Conservation (phyloP, 164 flowering plant genomes). For the Litsea cubeba region DNA sequence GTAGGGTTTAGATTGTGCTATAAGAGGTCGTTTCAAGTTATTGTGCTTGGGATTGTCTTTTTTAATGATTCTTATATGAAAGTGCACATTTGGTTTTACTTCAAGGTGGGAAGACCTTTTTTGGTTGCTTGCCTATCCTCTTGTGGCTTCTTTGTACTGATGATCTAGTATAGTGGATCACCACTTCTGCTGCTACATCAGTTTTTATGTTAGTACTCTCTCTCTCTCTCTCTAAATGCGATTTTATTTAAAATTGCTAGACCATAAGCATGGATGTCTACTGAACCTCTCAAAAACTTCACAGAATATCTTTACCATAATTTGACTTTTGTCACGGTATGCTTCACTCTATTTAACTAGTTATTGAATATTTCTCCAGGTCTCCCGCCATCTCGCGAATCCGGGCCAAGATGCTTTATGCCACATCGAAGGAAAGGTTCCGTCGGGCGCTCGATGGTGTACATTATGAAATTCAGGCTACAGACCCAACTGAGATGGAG, state of each 20-base stretch:
- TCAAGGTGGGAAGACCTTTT: too few relatives aligned
- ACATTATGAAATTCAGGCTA: constrained; percentile 82
- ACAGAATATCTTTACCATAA: neutral
- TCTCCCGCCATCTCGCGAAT: constrained; percentile 61
- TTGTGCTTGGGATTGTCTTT: too few relatives aligned
- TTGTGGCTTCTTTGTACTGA: too few relatives aligned
- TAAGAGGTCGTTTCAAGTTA: too few relatives aligned
- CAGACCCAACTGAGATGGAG: constrained; percentile 82
- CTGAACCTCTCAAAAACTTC: neutral
- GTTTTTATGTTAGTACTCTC: neutral
- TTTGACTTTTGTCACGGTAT: neutral
- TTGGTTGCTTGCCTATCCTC: too few relatives aligned
- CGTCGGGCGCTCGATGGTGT: constrained; percentile 65
- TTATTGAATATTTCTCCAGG: constrained; percentile 28
- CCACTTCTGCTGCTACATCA: too few relatives aligned
- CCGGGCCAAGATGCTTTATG: constrained; percentile 81
- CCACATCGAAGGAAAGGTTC: constrained; percentile 70
- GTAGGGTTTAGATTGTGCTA: too few relatives aligned
- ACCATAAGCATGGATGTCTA: neutral
- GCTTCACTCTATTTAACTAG: neutral
- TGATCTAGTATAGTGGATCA: too few relatives aligned
- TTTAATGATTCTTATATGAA: too few relatives aligned
- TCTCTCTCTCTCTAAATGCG: neutral
- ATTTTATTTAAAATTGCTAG: too few relatives aligned
- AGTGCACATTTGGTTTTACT: too few relatives aligned